Conservation (phyloP, 139 green algal genomes). For the Coccomyxa sp. region DNA sequence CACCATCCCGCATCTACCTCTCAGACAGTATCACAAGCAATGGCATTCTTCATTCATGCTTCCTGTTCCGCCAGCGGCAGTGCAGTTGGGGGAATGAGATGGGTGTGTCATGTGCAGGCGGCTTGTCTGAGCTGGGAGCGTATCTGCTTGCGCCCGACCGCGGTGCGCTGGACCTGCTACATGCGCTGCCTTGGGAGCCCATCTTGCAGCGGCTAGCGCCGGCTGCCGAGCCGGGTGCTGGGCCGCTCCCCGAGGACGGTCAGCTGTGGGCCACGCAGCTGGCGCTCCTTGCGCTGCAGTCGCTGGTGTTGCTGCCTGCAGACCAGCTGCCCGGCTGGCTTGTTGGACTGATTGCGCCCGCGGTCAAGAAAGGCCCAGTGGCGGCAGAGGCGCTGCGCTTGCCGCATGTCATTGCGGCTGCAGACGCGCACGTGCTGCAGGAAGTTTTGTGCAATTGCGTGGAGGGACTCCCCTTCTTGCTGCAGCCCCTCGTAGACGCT, state of each 20-base stretch:
- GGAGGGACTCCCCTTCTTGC: slow-evolving; percentile 11
- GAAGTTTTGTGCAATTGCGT: neutral
- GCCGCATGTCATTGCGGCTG: slow-evolving; percentile 8
- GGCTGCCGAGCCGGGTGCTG: neutral
- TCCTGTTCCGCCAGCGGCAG: no score
- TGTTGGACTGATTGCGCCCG: neutral
- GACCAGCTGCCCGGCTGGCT: slow-evolving; percentile 14
- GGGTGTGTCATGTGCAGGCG: neutral
- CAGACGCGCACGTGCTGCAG: slow-evolving; percentile 1
- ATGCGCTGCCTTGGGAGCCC: slow-evolving; percentile 15
- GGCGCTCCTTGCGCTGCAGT: slow-evolving; percentile 12
- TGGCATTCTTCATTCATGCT: no score
- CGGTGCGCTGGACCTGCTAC: slow-evolving; percentile 10
- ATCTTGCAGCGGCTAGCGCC: slow-evolving; percentile 7
- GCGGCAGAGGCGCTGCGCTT: slow-evolving; percentile 1
- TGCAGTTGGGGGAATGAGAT: no score
- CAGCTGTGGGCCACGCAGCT: slow-evolving; percentile 18
- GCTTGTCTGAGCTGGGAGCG: neutral
- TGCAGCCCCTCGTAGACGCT: slow-evolving; percentile 10
- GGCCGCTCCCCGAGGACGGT: neutral
- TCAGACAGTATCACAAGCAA: no score
- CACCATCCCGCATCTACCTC: neutral
- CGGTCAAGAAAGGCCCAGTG: neutral
- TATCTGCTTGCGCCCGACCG: slow-evolving; percentile 10
- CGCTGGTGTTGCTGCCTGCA: neutral